Conservation (phyloP, 73 alveolate genomes). For the Symbiodinium pilosum region DNA sequence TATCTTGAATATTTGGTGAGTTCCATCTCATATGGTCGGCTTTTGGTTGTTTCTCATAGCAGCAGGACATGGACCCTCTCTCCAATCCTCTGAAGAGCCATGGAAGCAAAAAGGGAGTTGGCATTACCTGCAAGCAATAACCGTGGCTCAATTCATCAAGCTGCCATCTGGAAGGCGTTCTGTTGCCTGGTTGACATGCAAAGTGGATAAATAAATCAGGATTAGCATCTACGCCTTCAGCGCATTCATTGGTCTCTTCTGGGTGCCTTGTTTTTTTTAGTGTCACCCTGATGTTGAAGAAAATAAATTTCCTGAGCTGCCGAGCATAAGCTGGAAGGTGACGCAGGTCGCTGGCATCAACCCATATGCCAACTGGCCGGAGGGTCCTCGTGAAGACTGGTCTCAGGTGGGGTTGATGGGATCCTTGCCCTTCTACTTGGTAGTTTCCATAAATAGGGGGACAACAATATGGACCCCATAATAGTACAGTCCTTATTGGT, state of each 20-base stretch:
- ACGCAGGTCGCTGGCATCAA: slow-evolving; percentile 70
- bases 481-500: too few species aligned
- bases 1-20: too few species aligned
- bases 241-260: slow-evolving; percentile 29
- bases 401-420: background rate
- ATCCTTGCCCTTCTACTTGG: background rate
- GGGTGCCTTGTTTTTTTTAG: background rate
- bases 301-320: background rate
- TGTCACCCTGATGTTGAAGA: background rate
- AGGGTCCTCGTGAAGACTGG: slow-evolving; percentile 87
- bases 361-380: slow-evolving; percentile 91
- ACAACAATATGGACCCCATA: too few species aligned
- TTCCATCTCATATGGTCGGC: too few species aligned
- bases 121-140: background rate
- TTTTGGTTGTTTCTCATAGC: too few species aligned
- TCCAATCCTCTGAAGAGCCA: slow-evolving; percentile 52
- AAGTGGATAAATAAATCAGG: too few species aligned
- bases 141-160: too few species aligned
- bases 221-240: slow-evolving; percentile 29
- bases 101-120: background rate
- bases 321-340: slow-evolving; percentile 48
- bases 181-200: too few species aligned
- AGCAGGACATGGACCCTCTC: slow-evolving; percentile 48
- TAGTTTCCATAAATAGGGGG: too few species aligned
- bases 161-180: too few species aligned